These are phyloP conservation scores for Verticillium zaregamsianum DNA, from an alignment of 2,329 filamentous ascomycete species.

Conservation along the genomic window DNA sequence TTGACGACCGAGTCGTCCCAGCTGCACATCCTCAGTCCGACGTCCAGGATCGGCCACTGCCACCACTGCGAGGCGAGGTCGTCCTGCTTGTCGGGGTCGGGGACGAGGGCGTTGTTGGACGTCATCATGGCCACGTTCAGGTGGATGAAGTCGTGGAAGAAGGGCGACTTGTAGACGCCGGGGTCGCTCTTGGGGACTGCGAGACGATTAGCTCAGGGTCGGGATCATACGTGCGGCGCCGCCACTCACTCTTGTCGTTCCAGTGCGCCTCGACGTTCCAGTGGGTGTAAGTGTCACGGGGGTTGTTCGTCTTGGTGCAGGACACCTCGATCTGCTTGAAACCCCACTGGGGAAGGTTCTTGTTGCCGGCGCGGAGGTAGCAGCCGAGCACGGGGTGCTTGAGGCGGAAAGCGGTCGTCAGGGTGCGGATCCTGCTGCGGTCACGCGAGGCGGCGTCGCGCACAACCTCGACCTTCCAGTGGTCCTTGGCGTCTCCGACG, in stretches of 20 bases:
- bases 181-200: constrained; percentile 79
- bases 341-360: constrained; percentile 97
- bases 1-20: constrained; percentile 96
- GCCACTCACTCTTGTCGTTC: constrained; percentile 65
- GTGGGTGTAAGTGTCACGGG: constrained; percentile 90
- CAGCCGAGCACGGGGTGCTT: constrained; percentile 79
- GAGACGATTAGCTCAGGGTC: not conserved
- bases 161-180: constrained; percentile 91
- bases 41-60: constrained; percentile 96
- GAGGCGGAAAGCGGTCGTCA: constrained; percentile 90
- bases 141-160: constrained; percentile 96
- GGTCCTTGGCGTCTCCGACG: constrained; percentile 93
- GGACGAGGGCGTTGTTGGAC: constrained; percentile 96
- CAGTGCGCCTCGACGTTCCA: constrained; percentile 97
- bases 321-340: constrained; percentile 99
- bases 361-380: constrained; percentile 91
- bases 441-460: constrained; percentile 85
- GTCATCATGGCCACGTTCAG: constrained; percentile 99
- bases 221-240: not conserved
- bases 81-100: constrained; percentile 98
- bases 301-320: constrained; percentile 89
- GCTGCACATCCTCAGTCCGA: constrained; percentile 96
- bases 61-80: constrained; percentile 95
- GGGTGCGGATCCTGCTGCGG: constrained; percentile 77
- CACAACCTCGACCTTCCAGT: constrained; percentile 92